phyloP scores from a whole-genome alignment of 1,284 basidiomycete species.

The Trichosporon coremiiforme region DNA sequence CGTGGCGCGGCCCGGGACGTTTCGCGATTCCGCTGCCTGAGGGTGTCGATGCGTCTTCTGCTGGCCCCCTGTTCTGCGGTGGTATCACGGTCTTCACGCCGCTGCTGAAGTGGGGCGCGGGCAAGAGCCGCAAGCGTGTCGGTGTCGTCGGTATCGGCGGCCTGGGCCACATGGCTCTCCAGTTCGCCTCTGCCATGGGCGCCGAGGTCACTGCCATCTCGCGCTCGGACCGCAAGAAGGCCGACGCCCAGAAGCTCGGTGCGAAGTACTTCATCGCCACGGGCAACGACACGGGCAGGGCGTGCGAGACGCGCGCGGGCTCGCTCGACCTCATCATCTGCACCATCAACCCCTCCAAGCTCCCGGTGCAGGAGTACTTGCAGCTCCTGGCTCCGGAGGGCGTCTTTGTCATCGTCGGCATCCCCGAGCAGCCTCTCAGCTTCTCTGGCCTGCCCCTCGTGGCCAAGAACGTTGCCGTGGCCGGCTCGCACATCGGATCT shows the following conservation, averaged over 20 bases:
- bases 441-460: constrained; percentile 45
- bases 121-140: constrained; percentile 58
- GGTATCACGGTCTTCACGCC: constrained; percentile 58
- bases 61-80: constrained; percentile 58
- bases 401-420: constrained; percentile 52
- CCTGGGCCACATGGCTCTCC: constrained; percentile 52
- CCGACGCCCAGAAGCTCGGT: constrained; percentile 60
- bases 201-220: constrained; percentile 65
- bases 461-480: constrained; percentile 29
- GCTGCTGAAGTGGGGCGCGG: constrained; percentile 58
- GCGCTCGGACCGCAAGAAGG: constrained; percentile 57
- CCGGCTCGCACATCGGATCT: constrained; percentile 46
- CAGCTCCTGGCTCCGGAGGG: constrained; percentile 53
- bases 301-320: constrained; percentile 39
- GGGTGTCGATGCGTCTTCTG: constrained; percentile 61
- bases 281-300: constrained; percentile 36
- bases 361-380: constrained; percentile 49
- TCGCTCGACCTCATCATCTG: constrained; percentile 57
- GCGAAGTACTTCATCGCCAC: constrained; percentile 54
- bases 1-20: constrained; percentile 52
- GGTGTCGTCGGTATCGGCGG: constrained; percentile 59
- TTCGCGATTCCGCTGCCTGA: constrained; percentile 69
- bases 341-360: constrained; percentile 43
- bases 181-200: constrained; percentile 61
- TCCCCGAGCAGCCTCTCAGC: constrained; percentile 38